Evolutionary conservation across 2,329 filamentous ascomycete species (phyloP), one percentile per base, ranked within the genome.

Genomic region (Grosmannia clavigera): DNA sequence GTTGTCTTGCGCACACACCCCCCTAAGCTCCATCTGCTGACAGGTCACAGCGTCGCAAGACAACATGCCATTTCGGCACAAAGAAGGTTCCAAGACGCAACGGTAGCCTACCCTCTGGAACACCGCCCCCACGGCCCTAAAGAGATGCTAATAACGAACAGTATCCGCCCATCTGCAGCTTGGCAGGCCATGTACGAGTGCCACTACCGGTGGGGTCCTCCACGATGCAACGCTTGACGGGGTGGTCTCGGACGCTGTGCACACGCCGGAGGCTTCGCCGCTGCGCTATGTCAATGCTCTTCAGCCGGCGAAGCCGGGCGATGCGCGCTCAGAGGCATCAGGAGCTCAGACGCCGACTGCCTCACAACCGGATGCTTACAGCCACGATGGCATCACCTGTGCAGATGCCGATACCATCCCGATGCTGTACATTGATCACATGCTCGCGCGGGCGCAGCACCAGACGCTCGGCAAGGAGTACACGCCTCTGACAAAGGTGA

Each of bases 361-460:
- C 46, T 33, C 27, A 3, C 25, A 54, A 38, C 31, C 16, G 14
- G 11, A 40, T 6, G 38, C 16, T 16, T 40, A 40, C 53, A 10
- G n/a, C 31, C 31, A 38, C 16, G 25, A n/a, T 27, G 55, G 12
- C 25, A 25, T 29, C 55, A 14, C 16, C 51, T 14, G n/a, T 12
- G n/a, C 35, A 33, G n/a, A 5, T 16, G 7, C 1, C 1, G 19
- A 25, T 19, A 53, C 59, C 12, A 58, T 68, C 5, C 68, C 68
- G 16, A 65, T 66, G 25, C 61, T 70, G 5, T 66, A 68, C 53
- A 63, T 70, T 14, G 69, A 70, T 55, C 65, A 65, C n/a, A 58
- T 70, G 22, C 62, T 70, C 9, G 63, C 64, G 1, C 58, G 66
- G 27, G 46, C 64, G 25, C 58, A 62, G 25, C n/a, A 58, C 19